These are phyloP conservation scores for Circinella minor DNA, from an alignment of 371 early-diverging fungal genomes.

Conservation along the genomic window DNA sequence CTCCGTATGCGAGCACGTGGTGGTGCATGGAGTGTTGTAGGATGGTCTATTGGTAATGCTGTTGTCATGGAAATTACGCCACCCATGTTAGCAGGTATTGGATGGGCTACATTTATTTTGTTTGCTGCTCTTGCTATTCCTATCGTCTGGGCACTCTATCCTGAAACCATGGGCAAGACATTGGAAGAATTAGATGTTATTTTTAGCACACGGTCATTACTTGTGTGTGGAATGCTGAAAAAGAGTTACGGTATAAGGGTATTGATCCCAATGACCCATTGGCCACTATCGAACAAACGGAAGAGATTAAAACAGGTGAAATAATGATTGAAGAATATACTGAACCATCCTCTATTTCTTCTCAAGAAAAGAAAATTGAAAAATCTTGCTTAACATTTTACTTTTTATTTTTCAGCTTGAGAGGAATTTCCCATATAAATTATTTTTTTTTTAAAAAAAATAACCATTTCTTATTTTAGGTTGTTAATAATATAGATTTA, in stretches of 20 bases:
- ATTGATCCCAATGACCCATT: conserved; percentile 22
- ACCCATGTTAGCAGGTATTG: conserved; percentile 41
- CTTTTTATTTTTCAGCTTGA: too few species aligned
- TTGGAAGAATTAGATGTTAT: conserved; percentile 46
- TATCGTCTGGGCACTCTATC: conserved; percentile 36
- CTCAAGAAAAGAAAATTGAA: not conserved
- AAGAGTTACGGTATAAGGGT: conserved; percentile 26
- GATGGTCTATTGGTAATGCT: conserved; percentile 50
- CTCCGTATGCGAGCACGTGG: conserved; percentile 45
- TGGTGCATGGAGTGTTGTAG: conserved; percentile 48
- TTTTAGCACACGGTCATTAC: conserved; percentile 40
- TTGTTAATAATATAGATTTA: too few species aligned
- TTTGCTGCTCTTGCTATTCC: conserved; percentile 47
- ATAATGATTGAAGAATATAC: not conserved
- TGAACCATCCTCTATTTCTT: not conserved
- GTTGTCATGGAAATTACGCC: conserved; percentile 49
- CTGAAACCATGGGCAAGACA: conserved; percentile 45
- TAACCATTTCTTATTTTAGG: too few species aligned
- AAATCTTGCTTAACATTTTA: not conserved
- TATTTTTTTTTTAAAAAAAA: too few species aligned
- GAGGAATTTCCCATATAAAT: too few species aligned
- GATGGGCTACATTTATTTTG: conserved; percentile 46
- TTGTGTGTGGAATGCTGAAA: conserved; percentile 53
- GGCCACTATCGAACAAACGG: not conserved
- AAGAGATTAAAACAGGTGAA: not conserved